Percentiles rank a stretch among this genome's conserved stretches.
Evolutionary conservation across 1,139 yeast genomes (phyloP).

Genomic region (Pneumocystis jirovecii): DNA sequence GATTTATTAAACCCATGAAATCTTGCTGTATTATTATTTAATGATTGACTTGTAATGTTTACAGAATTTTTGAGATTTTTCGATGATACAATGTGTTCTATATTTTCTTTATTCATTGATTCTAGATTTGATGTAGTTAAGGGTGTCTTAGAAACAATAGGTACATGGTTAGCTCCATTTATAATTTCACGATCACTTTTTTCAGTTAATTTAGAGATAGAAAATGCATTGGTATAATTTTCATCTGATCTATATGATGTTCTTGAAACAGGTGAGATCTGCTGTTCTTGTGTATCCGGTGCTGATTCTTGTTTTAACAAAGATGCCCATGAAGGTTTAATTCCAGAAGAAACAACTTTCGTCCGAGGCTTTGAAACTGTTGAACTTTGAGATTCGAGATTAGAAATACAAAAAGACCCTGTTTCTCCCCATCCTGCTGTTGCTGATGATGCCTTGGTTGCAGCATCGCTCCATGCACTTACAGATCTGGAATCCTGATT

Average conservation of each 20-base stretch:
- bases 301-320: constrained; percentile 3
- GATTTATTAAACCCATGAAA: constrained; percentile 15
- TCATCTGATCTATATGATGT: not conserved
- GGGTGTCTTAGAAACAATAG: constrained; percentile 1
- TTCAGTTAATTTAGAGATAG: not conserved
- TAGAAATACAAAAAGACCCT: not conserved
- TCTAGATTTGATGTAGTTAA: constrained; percentile 20
- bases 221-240: constrained; percentile 2
- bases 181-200: not conserved
- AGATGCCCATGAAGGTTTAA: constrained; percentile 2
- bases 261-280: not conserved
- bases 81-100: constrained; percentile 15
- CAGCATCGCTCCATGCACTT: constrained; percentile 6
- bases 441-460: constrained; percentile 6
- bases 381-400: not conserved
- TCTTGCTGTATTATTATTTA: constrained; percentile 14
- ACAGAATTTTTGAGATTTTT: constrained; percentile 12
- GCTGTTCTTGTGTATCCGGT: not conserved
- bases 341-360: constrained; percentile 2
- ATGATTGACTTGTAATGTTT: constrained; percentile 21
- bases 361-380: not conserved
- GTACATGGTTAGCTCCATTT: not conserved
- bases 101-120: constrained; percentile 19
- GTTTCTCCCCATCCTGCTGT: not conserved
- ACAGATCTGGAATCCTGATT: not conserved